These are phyloP conservation scores for Pleurotus tuoliensis DNA, from an alignment of 768 basidiomycete genomes.

Conservation along the genomic window DNA sequence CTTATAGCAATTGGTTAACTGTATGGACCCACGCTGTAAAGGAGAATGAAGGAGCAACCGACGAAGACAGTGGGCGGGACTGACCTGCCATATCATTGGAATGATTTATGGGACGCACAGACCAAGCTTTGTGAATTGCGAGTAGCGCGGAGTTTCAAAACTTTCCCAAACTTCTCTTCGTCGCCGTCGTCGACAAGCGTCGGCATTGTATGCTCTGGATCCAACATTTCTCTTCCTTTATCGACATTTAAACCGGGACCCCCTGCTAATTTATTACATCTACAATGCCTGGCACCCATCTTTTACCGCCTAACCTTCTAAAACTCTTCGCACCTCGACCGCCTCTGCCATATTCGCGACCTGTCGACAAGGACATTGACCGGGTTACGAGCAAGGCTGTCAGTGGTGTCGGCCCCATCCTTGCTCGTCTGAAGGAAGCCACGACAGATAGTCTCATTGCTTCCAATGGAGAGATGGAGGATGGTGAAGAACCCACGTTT, in stretches of 20 bases:
- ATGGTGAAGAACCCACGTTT: constrained; percentile 77
- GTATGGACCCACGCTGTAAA: neutral
- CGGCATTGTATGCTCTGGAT: neutral
- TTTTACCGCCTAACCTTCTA: constrained; percentile 92
- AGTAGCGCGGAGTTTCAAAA: constrained; percentile 19
- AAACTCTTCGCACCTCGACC: constrained; percentile 96
- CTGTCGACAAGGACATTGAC: constrained; percentile 81
- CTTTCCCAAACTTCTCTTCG: constrained; percentile 4
- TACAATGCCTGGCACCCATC: constrained; percentile 70
- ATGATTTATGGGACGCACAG: neutral
- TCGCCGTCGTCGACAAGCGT: constrained; percentile 10
- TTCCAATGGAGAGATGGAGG: constrained; percentile 68
- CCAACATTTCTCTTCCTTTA: neutral
- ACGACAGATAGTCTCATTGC: constrained; percentile 61
- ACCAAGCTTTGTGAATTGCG: neutral
- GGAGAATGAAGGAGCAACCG: neutral
- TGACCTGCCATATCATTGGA: neutral
- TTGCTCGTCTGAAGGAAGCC: constrained; percentile 72
- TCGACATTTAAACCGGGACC: neutral
- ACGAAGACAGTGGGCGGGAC: neutral
- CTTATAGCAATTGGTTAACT: neutral
- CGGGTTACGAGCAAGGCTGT: constrained; percentile 68
- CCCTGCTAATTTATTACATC: neutral
- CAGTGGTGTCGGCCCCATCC: constrained; percentile 70
- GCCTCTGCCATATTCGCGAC: constrained; percentile 80